A percentile compares a stretch with the other conserved stretches of the same genome.
Evolutionary conservation across 306 rosid species (phyloP).

Genomic region (Cucurbita maxima): DNA sequence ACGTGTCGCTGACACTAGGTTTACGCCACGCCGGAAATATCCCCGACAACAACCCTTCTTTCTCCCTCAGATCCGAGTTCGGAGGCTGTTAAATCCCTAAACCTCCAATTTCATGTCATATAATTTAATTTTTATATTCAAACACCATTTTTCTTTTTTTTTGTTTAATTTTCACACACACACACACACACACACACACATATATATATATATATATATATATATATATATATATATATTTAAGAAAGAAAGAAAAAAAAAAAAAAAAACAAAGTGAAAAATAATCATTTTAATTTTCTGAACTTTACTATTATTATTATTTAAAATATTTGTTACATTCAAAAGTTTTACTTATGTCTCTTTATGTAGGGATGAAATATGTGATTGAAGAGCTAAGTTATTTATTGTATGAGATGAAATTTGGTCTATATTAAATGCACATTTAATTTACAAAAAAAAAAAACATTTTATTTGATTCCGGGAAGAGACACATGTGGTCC

Average conservation of each 20-base stretch:
- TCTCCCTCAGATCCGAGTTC: slow-evolving; percentile 60
- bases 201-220: background rate
- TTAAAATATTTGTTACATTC: background rate
- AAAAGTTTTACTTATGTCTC: background rate
- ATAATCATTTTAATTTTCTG: background rate
- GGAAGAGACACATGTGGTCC: background rate
- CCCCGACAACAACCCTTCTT: slow-evolving; percentile 48
- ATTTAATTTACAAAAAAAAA: background rate
- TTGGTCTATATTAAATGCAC: background rate
- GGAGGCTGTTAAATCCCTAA: slow-evolving; percentile 35
- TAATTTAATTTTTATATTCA: background rate
- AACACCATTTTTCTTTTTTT: background rate
- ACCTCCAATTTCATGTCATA: background rate
- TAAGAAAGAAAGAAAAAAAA: background rate
- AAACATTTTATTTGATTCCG: background rate
- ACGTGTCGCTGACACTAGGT: slow-evolving; percentile 96
- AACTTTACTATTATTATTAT: background rate
- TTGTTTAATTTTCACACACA: too few species aligned
- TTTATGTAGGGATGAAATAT: background rate
- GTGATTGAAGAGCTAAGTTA: background rate
- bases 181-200: too few species aligned
- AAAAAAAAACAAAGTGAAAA: background rate
- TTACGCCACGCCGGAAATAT: slow-evolving; percentile 85
- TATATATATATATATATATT: background rate
- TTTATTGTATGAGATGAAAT: background rate